Evolutionary conservation across 768 basidiomycete species (phyloP), one percentile per base, ranked within the genome.

Genomic region (Hericium erinaceus): DNA sequence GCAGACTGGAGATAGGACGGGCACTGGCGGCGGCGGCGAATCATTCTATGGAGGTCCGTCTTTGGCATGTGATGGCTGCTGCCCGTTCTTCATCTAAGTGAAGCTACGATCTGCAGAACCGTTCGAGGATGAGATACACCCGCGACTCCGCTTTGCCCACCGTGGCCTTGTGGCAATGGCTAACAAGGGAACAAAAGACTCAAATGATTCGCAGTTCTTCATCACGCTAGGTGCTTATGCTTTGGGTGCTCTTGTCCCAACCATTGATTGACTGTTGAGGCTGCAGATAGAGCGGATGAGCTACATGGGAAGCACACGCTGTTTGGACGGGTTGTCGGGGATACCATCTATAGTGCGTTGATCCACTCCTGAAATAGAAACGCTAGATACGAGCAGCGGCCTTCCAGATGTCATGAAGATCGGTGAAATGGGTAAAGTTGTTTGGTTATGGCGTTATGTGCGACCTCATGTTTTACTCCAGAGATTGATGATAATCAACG

Each of bases 81-180:
- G 33, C 44, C 20, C 44, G 44, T 20, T 18, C 24, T 51, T 51
- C 39, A 48, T 53, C n/a, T 28, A 44, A 56, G n/a, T 52, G n/a
- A 28, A 51, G 48, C 26, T 9, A 22, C 52, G 20, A 55, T 49
- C 44, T 39, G 41, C 18, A 64, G 94, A 95, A 64, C 91, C 87
- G 2, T 97, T 97, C 62, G 88, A 92, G 68, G 93, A 97, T 72
- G 95, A 98, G 71, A 84, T 93, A 18, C 93, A 95, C 64, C 92
- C 94, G 3, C 82, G 97, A 39, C 75, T 99, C 59, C 85, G 90
- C 40, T 98, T 89, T 69, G 73, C 83, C 0, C 89, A 98, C 66
- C 87, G 97, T 55, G 97, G 97, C 0, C 70, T 98, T 2, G 85
- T 99, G 1, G 97, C 79, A 1, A 95, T 97, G 91, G 97, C 97